phyloP scores from a whole-genome alignment of 164 flowering plant genomes.

The Vitis rotundifolia region DNA sequence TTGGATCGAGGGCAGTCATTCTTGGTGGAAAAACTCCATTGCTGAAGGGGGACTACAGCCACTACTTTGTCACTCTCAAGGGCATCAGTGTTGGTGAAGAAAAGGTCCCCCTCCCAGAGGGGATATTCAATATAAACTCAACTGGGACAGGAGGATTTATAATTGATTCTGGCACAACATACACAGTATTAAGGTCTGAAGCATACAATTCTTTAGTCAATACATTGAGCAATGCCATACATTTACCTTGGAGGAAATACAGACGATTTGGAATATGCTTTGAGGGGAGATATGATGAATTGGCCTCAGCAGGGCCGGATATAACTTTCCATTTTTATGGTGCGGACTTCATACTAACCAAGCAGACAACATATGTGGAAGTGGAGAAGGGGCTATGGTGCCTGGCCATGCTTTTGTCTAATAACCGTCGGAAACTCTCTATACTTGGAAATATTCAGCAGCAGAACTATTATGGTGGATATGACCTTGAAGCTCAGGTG shows the following conservation, averaged over 20 bases:
- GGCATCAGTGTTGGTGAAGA: constrained; percentile 1
- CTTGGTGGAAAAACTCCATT: neutral
- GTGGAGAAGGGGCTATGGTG: neutral
- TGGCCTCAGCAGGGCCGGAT: too few species aligned
- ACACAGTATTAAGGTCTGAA: neutral
- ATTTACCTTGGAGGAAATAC: neutral
- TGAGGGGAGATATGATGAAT: too few species aligned
- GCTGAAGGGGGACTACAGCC: too few species aligned
- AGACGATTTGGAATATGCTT: neutral
- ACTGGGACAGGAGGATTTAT: neutral
- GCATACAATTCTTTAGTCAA: neutral
- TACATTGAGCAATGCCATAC: neutral
- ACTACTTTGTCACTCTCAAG: neutral
- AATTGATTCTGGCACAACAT: neutral
- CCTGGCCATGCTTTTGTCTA: too few species aligned
- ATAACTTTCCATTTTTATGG: too few species aligned
- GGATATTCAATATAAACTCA: neutral
- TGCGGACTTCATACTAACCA: too few species aligned
- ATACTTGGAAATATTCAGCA: constrained; percentile 6
- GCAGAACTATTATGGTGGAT: neutral
- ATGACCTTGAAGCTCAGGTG: neutral
- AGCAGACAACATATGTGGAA: too few species aligned
- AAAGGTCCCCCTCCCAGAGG: neutral
- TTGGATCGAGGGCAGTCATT: neutral
- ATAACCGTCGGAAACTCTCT: neutral